Evolutionary conservation across 108 stramenopile species (phyloP).

Genomic region (Skeletonema menzelii): DNA sequence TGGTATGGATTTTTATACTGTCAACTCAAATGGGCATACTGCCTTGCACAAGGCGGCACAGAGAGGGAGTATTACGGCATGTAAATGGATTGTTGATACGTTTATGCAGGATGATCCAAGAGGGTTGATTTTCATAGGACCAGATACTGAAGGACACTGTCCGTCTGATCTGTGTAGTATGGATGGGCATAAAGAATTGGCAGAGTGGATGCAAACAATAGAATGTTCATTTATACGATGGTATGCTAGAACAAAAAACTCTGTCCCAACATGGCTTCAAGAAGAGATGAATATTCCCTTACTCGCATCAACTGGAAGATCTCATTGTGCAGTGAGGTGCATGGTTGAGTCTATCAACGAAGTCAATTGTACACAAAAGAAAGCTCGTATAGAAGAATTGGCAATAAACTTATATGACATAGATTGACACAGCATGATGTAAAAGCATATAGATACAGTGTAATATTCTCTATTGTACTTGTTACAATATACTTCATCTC

Average conservation of each 20-base stretch:
- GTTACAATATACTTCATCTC: background rate
- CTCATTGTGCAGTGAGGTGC: background rate
- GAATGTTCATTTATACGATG: constrained; percentile 21
- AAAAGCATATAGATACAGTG: background rate
- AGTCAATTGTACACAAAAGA: background rate
- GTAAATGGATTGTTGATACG: constrained; percentile 61
- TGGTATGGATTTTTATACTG: constrained; percentile 50
- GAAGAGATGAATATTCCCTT: background rate
- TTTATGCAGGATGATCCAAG: constrained; percentile 13
- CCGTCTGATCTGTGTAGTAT: constrained; percentile 87
- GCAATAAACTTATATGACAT: background rate
- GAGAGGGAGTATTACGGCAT: constrained; percentile 54
- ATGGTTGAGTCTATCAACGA: background rate
- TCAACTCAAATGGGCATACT: constrained; percentile 82
- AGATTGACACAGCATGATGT: background rate
- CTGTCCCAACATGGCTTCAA: background rate
- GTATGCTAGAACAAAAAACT: background rate
- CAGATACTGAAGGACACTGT: constrained; percentile 73
- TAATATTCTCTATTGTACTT: background rate
- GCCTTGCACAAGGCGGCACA: constrained; percentile 87
- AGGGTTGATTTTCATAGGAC: constrained; percentile 52
- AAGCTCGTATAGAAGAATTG: background rate
- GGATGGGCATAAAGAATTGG: constrained; percentile 63
- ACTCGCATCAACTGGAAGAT: background rate
- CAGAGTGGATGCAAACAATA: constrained; percentile 27